Percentiles rank a stretch among this genome's conserved stretches.
phyloP scores from a whole-genome alignment of 106 monocot genomes.

The Hemerocallis citrina region DNA sequence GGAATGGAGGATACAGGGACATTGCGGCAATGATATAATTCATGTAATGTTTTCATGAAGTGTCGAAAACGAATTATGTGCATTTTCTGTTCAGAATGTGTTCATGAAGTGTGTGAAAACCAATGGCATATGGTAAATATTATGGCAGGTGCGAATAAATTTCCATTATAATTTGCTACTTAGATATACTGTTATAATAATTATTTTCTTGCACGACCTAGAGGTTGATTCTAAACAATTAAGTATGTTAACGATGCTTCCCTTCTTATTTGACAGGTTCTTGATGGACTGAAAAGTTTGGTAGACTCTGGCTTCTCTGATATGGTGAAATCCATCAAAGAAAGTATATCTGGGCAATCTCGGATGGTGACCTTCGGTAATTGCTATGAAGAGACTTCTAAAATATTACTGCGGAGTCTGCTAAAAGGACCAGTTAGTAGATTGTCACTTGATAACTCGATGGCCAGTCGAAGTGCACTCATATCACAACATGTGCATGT shows the following conservation, averaged over 20 bases:
- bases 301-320: conserved; percentile 27
- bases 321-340: conserved; percentile 44
- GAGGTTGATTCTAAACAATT: too few relatives aligned
- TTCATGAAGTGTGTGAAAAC: too few relatives aligned
- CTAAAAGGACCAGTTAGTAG: conserved; percentile 23
- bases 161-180: too few relatives aligned
- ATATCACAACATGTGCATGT: conserved; percentile 24
- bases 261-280: conserved; percentile 28
- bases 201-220: too few relatives aligned
- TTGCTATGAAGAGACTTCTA: conserved; percentile 6
- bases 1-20: too few relatives aligned
- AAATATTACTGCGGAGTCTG: conserved; percentile 16
- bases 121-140: too few relatives aligned
- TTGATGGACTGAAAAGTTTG: conserved; percentile 66
- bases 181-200: too few relatives aligned
- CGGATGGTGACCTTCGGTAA: conserved; percentile 46
- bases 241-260: neutral
- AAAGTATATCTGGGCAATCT: conserved; percentile 27
- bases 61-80: too few relatives aligned
- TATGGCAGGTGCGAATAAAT: too few relatives aligned
- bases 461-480: conserved; percentile 25
- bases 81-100: too few relatives aligned
- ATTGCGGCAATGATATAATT: too few relatives aligned
- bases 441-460: conserved; percentile 30
- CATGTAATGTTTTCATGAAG: too few relatives aligned